phyloP scores from a whole-genome alignment of 495 filamentous ascomycete genomes.

The Annulohypoxylon nitens region DNA sequence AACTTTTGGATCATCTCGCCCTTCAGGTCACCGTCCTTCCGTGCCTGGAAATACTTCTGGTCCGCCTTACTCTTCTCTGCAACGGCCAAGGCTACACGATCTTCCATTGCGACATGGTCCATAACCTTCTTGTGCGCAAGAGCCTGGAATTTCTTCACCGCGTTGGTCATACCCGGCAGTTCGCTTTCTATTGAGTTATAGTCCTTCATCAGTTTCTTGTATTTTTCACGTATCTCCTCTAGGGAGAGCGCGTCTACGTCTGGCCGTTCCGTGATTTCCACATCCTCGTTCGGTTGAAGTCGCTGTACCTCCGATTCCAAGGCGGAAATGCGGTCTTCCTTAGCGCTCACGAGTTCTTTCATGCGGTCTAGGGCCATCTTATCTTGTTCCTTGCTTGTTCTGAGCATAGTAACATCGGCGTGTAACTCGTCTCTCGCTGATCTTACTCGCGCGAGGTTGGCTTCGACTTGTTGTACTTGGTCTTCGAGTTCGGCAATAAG shows the following conservation, averaged over 20 bases:
- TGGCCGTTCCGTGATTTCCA: slow-evolving; percentile 60
- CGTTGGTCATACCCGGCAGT: slow-evolving; percentile 84
- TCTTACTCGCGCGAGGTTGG: slow-evolving; percentile 86
- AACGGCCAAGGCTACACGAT: slow-evolving; percentile 76
- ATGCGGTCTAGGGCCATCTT: slow-evolving; percentile 73
- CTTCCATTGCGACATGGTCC: slow-evolving; percentile 80
- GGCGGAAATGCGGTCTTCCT: slow-evolving; percentile 78
- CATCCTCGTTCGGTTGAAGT: slow-evolving; percentile 65
- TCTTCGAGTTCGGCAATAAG: slow-evolving; percentile 80
- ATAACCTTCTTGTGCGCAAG: slow-evolving; percentile 88
- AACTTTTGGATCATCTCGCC: slow-evolving; percentile 81
- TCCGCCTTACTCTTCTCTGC: slow-evolving; percentile 97
- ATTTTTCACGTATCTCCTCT: slow-evolving; percentile 80
- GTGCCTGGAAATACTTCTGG: slow-evolving; percentile 95
- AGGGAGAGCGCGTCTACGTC: slow-evolving; percentile 66
- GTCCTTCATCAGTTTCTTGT: slow-evolving; percentile 78
- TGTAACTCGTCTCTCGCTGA: slow-evolving; percentile 83
- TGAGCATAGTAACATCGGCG: slow-evolving; percentile 84
- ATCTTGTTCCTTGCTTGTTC: slow-evolving; percentile 81
- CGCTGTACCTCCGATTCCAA: slow-evolving; percentile 86
- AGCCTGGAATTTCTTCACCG: slow-evolving; percentile 86
- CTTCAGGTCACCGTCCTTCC: slow-evolving; percentile 90
- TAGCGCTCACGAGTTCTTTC: slow-evolving; percentile 81
- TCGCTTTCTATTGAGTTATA: slow-evolving; percentile 88
- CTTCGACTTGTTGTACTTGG: slow-evolving; percentile 83